Percentiles rank a stretch among this genome's conserved stretches.
phyloP scores from a whole-genome alignment of 2,329 filamentous ascomycete species.

The Lachnellula cervina region DNA sequence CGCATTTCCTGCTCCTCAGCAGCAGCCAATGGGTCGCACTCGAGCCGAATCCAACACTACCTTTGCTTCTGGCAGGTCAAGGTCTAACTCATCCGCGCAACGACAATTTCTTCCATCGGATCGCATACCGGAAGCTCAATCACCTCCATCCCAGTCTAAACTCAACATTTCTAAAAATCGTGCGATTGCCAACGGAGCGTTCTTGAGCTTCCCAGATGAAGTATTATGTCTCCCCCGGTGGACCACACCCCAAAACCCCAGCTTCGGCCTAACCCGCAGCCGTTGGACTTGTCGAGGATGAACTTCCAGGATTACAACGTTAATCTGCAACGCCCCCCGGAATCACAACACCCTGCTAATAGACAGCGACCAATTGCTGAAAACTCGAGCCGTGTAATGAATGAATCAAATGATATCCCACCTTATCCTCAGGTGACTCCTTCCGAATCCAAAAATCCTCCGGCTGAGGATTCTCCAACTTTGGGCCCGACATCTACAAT shows the following conservation, averaged over 20 bases:
- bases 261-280: conserved; percentile 7
- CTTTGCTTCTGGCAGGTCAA: conserved; percentile 38
- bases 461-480: conserved; percentile 65
- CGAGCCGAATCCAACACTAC: conserved; percentile 44
- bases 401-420: not conserved
- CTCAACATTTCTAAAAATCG: conserved; percentile 15
- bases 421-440: not conserved
- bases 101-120: conserved; percentile 29
- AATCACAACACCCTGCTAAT: conserved; percentile 28
- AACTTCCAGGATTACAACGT: conserved; percentile 23
- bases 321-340: conserved; percentile 25
- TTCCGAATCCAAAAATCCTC: not conserved
- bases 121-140: conserved; percentile 15
- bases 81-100: conserved; percentile 43
- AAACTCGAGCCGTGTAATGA: not conserved
- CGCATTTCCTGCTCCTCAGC: conserved; percentile 22
- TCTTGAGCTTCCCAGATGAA: conserved; percentile 25
- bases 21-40: conserved; percentile 34
- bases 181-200: conserved; percentile 17
- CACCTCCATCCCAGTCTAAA: conserved; percentile 11
- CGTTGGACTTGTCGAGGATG: conserved; percentile 20
- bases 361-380: conserved; percentile 11
- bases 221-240: conserved; percentile 10
- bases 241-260: conserved; percentile 8
- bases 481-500: conserved; percentile 52